Evolutionary conservation across 345 rosid genomes (phyloP), one percentile per base, ranked within the genome.

Genomic region (Triadica sebifera): DNA sequence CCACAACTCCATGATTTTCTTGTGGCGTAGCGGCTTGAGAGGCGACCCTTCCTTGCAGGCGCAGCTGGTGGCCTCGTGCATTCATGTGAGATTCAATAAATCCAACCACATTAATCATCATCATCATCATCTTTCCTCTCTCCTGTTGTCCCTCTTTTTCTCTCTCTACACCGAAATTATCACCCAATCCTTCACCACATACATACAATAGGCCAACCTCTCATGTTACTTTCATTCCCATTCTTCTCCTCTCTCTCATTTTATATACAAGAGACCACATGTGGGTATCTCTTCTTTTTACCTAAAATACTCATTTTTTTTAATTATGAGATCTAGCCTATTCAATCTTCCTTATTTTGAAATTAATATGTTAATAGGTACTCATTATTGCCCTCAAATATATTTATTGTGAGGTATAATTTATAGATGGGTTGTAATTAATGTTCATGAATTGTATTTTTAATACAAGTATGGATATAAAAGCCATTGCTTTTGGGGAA

Each of bases 31-130:
- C 39, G 75, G 58, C n/a, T n/a, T n/a, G n/a, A n/a, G 34, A 29
- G 34, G 34, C 34, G 34, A 29, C 34, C 34, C 34, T 50, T 67
- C 0, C 5, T 19, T 12, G 72, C 67, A 70, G 75, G 69, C 60
- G 80, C 69, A 60, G 83, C 75, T 67, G 78, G 65, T 73, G 77
- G 65, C 82, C 80, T 84, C 84, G 80, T 86, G 89, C 85, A 7
- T 86, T 82, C 89, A 86, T 78, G 89, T 84, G 87, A 81, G 66
- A 57, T 71, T 83, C 77, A 60, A 76, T 81, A 72, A 77, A 17
- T 79, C 82, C 79, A 75, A 19, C 81, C 79, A 71, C 67, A 59
- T 61, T 29, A n/a, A n/a, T 65, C 79, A 60, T 70, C 73, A 55
- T 69, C 79, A 73, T 67, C 83, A 77, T 77, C 70, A 12, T 62